Evolutionary conservation across 2,329 filamentous ascomycete genomes (phyloP), one percentile per base, ranked within the genome.

Genomic region (Ascochyta rabiei): DNA sequence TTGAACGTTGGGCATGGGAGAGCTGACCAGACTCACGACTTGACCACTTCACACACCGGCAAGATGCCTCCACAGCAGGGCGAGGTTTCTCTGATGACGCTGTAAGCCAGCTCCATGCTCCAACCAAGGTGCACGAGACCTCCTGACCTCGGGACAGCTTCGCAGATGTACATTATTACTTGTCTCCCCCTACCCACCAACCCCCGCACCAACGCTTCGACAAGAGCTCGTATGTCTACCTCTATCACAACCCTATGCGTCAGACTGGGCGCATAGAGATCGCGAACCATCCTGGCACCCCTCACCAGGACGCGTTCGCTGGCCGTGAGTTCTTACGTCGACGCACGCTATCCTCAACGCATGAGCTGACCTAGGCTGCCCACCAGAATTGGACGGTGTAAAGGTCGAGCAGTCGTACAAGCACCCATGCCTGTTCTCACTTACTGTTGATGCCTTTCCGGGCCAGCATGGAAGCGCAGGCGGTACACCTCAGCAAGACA

Each of bases 121-220:
- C 2, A 12, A 28, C 9, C 9, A n/a, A n/a, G n/a, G n/a, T n/a
- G 8, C 3, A 7, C 26, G n/a, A 23, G 19, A 23, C 24, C 23
- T 58, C 31, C 63, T 70, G 50, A 67, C 46, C 16, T 21, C 16
- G 8, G 6, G 1, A 50, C 59, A 93, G 89, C 67, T 92, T 90
- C 68, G 88, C 84, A 59, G 90, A 93, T 68, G 72, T 92, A 48
- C 90, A 93, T 73, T 93, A 92, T 75, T 91, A 86, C 75, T 91
- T 92, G 76, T 82, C 84, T 23, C 82, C 86, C n/a, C 86, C 87
- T 2, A 81, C 81, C 6, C 80, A 82, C 52, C 86, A 82, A 52
- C 89, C 89, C 26, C 85, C 82, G n/a, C 90, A 93, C 73, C 88
- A 93, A 74, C 86, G 89, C 46, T 93, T 93, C 73, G 87, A 91